Evolutionary conservation across 2,329 filamentous ascomycete species (phyloP), one percentile per base, ranked within the genome.

Genomic region (Ramichloridium luteum): DNA sequence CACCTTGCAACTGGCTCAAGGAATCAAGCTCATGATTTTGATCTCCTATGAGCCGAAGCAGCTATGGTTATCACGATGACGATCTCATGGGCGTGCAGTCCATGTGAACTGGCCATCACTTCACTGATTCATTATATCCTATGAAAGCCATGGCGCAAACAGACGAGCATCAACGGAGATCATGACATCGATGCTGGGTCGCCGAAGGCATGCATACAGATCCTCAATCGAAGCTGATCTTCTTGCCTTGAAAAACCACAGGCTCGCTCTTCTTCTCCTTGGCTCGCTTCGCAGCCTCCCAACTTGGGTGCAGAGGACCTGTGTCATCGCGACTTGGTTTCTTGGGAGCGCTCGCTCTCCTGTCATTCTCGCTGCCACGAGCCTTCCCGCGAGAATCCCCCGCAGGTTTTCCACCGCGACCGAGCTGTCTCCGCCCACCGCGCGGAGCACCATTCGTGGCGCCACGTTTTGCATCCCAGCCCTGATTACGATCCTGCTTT

Each of bases 241-340:
- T 77, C 60, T 70, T 77, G 15, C 72, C 72, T 34, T 62, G 49
- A 41, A 75, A 73, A 3, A 41, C 42, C 8, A 48, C 40, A n/a
- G 60, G 51, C 26, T 61, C 62, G 25, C 46, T 54, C 40, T 50
- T 51, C 39, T 63, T 62, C 53, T 68, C 64, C 56, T 77, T 77
- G 10, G 68, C 65, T 47, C 62, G 62, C 57, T 68, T 72, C 16
- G 70, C 70, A 5, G 74, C 74, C 51, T 70, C 66, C 74, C 74
- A 78, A 33, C 70, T 74, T 13, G 74, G 74, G 64, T 78, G 74
- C 44, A 77, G 43, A 4, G 67, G 55, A 6, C 69, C 69, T 25
- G 58, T 54, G 36, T 73, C 67, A 39, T 67, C 62, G 25, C 46
- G 39, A 8, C n/a, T 23, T 8, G 20, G 20, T 37, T 56, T 44